Conservation (phyloP, 306 rosid genomes). For the Prunus mongolica region DNA sequence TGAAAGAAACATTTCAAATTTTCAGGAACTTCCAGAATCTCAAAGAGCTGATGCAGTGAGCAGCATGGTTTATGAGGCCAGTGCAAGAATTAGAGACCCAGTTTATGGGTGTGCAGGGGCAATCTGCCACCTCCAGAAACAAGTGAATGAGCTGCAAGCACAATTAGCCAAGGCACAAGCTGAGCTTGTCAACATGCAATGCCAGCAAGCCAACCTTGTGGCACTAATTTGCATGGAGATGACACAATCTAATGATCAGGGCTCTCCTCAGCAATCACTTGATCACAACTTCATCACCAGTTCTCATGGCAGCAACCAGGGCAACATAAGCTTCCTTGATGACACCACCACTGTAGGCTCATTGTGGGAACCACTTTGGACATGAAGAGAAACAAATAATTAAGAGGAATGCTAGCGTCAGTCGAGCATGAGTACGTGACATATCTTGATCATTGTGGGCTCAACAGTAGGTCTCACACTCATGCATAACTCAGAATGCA, state of each 20-base stretch:
- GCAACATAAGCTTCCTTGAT: constrained; percentile 47
- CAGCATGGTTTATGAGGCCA: constrained; percentile 94
- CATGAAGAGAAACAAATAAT: constrained; percentile 26
- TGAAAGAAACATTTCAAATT: neutral
- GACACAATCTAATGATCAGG: constrained; percentile 37
- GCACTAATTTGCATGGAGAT: constrained; percentile 77
- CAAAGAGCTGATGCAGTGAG: constrained; percentile 93
- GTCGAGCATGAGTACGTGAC: neutral
- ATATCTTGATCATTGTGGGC: neutral
- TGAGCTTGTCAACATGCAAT: constrained; percentile 70
- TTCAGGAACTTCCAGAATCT: constrained; percentile 81
- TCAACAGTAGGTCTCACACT: neutral
- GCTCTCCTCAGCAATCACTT: constrained; percentile 48
- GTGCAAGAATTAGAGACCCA: constrained; percentile 89
- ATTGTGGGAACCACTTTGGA: constrained; percentile 76
- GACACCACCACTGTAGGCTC: constrained; percentile 42
- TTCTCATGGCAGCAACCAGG: constrained; percentile 21
- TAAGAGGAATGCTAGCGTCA: too few relatives aligned
- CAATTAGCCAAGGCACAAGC: constrained; percentile 88
- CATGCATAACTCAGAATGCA: neutral
- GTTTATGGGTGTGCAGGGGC: constrained; percentile 88
- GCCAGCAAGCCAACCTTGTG: constrained; percentile 78
- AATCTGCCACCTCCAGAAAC: constrained; percentile 79
- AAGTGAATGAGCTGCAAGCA: constrained; percentile 81
- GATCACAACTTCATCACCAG: constrained; percentile 36